phyloP scores from a whole-genome alignment of 2,329 filamentous ascomycete genomes.

The Nemania sp. region DNA sequence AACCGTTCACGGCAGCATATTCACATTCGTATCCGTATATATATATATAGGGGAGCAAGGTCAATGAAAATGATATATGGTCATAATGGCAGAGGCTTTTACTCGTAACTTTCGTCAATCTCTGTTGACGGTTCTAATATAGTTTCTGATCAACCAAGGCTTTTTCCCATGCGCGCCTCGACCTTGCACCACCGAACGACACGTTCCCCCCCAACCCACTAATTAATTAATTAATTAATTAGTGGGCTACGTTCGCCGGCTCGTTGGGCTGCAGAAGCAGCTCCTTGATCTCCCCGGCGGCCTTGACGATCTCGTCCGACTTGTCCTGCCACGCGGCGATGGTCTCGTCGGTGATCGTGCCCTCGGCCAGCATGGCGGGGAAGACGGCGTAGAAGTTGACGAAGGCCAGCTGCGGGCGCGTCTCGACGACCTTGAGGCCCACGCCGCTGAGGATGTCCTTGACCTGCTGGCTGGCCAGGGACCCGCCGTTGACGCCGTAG shows the following conservation, averaged over 20 bases:
- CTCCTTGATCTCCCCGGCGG: slow-evolving; percentile 36
- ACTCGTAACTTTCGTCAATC: not conserved
- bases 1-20: too few species aligned
- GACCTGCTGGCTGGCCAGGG: slow-evolving; percentile 38
- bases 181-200: too few species aligned
- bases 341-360: slow-evolving; percentile 32
- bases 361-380: slow-evolving; percentile 29
- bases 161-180: not conserved
- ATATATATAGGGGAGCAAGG: too few species aligned
- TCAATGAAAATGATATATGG: too few species aligned
- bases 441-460: slow-evolving; percentile 37
- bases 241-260: slow-evolving; percentile 16
- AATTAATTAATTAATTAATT: not conserved
- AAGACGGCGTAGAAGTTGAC: slow-evolving; percentile 30
- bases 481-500: slow-evolving; percentile 55
- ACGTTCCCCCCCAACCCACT: not conserved
- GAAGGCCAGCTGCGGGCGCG: slow-evolving; percentile 41
- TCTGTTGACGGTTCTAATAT: not conserved
- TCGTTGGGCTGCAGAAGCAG: slow-evolving; percentile 33
- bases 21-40: too few species aligned
- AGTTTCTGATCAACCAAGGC: not conserved
- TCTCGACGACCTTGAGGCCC: slow-evolving; percentile 41
- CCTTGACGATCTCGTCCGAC: slow-evolving; percentile 28
- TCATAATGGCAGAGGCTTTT: too few species aligned
- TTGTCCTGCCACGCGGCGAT: slow-evolving; percentile 33